A percentile compares a stretch with the other conserved stretches of the same genome.
These are phyloP conservation scores for Suillus tomentosus DNA, from an alignment of 768 basidiomycete genomes.

Conservation along the genomic window DNA sequence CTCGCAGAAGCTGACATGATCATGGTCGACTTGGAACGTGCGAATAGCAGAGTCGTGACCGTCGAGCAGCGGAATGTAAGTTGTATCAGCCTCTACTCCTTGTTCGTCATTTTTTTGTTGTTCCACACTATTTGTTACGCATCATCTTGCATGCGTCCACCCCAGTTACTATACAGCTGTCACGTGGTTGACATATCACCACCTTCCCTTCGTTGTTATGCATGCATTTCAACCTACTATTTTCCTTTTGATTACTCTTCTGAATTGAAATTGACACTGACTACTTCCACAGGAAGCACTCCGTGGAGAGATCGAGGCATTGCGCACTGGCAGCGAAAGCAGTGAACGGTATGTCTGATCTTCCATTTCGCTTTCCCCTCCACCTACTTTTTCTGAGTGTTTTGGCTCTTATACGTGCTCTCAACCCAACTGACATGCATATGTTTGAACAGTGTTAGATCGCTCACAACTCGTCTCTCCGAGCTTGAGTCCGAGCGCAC, in stretches of 20 bases:
- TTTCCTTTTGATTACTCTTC: neutral
- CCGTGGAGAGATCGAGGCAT: constrained; percentile 90
- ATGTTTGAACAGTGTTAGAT: constrained; percentile 53
- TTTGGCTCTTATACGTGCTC: neutral
- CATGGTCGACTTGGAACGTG: constrained; percentile 89
- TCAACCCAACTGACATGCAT: neutral
- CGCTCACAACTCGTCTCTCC: constrained; percentile 70
- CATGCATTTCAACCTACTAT: neutral
- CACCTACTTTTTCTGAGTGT: neutral
- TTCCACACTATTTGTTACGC: neutral
- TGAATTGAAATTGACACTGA: neutral
- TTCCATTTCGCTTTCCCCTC: neutral
- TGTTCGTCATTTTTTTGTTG: neutral
- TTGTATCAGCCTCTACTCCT: constrained; percentile 9
- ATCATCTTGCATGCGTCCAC: neutral
- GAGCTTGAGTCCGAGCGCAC: constrained; percentile 79
- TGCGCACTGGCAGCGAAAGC: constrained; percentile 75
- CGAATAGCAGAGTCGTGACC: constrained; percentile 90
- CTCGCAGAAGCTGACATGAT: constrained; percentile 95
- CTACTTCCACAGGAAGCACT: constrained; percentile 73
- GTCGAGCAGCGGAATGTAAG: constrained; percentile 91
- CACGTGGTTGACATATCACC: neutral
- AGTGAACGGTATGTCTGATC: constrained; percentile 61
- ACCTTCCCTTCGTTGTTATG: neutral
- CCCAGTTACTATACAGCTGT: neutral